phyloP scores from a whole-genome alignment of 108 stramenopile species.

The Cyclotella atomus region DNA sequence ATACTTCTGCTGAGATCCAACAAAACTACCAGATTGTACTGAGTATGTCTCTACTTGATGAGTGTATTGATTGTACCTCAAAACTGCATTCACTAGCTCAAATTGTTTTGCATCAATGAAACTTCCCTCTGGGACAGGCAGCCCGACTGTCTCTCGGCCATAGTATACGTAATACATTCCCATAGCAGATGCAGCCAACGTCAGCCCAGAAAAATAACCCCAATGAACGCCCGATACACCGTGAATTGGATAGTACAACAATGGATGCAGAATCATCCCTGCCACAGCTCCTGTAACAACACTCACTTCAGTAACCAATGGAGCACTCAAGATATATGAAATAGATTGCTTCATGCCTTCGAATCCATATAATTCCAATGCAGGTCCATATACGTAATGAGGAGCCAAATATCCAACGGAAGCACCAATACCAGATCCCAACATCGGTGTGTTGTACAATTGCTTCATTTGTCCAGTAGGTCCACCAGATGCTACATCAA shows the following conservation, averaged over 20 bases:
- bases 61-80: slow-evolving; percentile 36
- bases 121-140: slow-evolving; percentile 43
- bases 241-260: slow-evolving; percentile 50
- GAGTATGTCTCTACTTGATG: slow-evolving; percentile 44
- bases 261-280: slow-evolving; percentile 50
- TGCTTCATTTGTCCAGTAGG: slow-evolving; percentile 6
- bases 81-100: slow-evolving; percentile 39
- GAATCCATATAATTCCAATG: slow-evolving; percentile 38
- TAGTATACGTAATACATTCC: slow-evolving; percentile 47
- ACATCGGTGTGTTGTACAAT: slow-evolving; percentile 24
- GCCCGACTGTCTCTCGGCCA: slow-evolving; percentile 20
- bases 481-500: slow-evolving; percentile 32
- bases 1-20: slow-evolving; percentile 33
- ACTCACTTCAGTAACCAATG: slow-evolving; percentile 42
- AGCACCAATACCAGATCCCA: slow-evolving; percentile 51
- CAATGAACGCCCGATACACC: slow-evolving; percentile 49
- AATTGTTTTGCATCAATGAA: slow-evolving; percentile 21
- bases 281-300: slow-evolving; percentile 51
- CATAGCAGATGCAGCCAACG: slow-evolving; percentile 27
- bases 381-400: slow-evolving; percentile 40
- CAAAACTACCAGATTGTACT: slow-evolving; percentile 17
- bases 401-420: slow-evolving; percentile 51
- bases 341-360: slow-evolving; percentile 47
- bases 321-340: slow-evolving; percentile 23
- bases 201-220: slow-evolving; percentile 37